Evolutionary conservation across 1,139 yeast genomes (phyloP).

Genomic region (Schizosaccharomyces versatilis): DNA sequence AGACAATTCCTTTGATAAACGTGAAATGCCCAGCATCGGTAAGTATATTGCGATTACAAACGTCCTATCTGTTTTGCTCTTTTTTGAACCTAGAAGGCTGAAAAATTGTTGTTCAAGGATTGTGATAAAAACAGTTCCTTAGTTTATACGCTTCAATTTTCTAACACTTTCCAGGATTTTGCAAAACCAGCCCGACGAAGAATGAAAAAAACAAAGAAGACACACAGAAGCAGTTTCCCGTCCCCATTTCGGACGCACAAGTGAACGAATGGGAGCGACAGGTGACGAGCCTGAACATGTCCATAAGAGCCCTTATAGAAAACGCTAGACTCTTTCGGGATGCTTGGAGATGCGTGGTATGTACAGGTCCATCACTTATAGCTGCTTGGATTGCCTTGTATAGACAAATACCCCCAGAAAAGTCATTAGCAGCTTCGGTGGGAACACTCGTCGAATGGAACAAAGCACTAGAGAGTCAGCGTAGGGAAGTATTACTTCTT

Average conservation of each 20-base stretch:
- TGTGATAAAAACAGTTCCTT: too few species aligned
- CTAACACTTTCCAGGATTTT: too few species aligned
- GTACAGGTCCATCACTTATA: not conserved
- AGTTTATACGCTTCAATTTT: too few species aligned
- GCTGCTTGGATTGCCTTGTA: constrained; percentile 1
- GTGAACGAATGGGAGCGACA: not conserved
- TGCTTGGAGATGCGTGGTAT: constrained; percentile 1
- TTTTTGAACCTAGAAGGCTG: too few species aligned
- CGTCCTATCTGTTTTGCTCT: too few species aligned
- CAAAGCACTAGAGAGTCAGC: not conserved
- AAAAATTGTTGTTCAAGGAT: too few species aligned
- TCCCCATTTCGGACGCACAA: not conserved
- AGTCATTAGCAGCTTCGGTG: not conserved
- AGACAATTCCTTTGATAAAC: too few species aligned
- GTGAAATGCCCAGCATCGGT: too few species aligned
- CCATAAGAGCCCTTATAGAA: not conserved
- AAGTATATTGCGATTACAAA: too few species aligned
- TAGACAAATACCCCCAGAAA: not conserved
- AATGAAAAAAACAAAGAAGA: too few species aligned
- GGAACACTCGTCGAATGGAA: constrained; percentile 1
- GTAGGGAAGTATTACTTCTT: not conserved
- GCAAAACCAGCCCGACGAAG: too few species aligned
- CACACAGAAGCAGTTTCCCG: not conserved
- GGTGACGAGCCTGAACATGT: not conserved
- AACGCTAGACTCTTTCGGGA: not conserved